Percentiles rank a stretch among this genome's conserved stretches.
Conservation (phyloP, 1,139 yeast genomes). For the Suhomyces taliae region DNA sequence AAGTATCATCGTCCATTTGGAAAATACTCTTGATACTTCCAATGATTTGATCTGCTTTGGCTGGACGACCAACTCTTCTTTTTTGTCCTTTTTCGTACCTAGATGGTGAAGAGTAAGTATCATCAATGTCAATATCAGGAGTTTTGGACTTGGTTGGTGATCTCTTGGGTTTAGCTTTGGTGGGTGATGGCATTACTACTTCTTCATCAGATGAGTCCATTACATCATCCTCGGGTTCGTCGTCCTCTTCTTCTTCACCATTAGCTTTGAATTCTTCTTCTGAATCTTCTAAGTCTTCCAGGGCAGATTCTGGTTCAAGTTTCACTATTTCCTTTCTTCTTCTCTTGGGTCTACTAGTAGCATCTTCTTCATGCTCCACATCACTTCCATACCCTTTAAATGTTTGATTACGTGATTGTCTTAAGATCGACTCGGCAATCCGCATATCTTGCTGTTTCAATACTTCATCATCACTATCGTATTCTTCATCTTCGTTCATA, state of each 20-base stretch:
- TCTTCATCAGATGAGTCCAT: conserved; percentile 5
- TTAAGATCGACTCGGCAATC: conserved; percentile 47
- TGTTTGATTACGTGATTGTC: conserved; percentile 22
- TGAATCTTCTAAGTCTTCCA: conserved; percentile 3
- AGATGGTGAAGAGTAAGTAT: background rate
- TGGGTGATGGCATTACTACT: conserved; percentile 3
- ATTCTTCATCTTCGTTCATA: conserved; percentile 38
- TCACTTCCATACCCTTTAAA: conserved; percentile 27
- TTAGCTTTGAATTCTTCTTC: conserved; percentile 4
- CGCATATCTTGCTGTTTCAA: conserved; percentile 37
- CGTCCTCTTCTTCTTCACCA: conserved; percentile 10
- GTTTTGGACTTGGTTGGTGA: background rate
- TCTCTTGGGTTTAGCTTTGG: background rate
- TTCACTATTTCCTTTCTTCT: conserved; percentile 2
- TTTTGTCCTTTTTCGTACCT: conserved; percentile 7
- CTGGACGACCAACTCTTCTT: conserved; percentile 34
- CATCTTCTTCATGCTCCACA: conserved; percentile 34
- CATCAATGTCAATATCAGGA: background rate
- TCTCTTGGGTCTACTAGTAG: conserved; percentile 1
- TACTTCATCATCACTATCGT: conserved; percentile 28
- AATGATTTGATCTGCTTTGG: conserved; percentile 33
- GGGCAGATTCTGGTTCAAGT: conserved; percentile 1
- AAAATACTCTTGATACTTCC: conserved; percentile 39
- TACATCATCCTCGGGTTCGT: conserved; percentile 1
- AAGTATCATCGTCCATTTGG: conserved; percentile 30